Evolutionary conservation across 225 moss, liverwort and hornwort species (phyloP).

Genomic region (Rhytidiadelphus loreus): DNA sequence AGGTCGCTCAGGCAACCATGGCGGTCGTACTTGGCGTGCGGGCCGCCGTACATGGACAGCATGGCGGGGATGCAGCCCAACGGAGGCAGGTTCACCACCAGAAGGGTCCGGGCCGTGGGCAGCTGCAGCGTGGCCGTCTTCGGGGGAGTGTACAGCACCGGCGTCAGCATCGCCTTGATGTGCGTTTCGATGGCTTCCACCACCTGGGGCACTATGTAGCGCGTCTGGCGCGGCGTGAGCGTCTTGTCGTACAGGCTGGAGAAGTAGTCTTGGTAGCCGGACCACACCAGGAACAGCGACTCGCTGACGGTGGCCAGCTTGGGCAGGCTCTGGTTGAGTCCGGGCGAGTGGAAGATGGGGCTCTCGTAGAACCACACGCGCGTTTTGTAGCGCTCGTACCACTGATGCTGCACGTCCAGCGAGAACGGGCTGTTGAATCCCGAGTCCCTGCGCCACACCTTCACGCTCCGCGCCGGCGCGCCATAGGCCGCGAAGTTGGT

Average conservation of each 20-base stretch:
- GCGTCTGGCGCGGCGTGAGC: neutral
- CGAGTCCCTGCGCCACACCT: neutral
- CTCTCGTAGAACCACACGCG: conserved; percentile 16
- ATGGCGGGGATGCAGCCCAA: conserved; percentile 34
- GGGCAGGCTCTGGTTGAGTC: neutral
- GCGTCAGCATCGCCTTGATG: neutral
- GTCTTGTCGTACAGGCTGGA: conserved; percentile 1
- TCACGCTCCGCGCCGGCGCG: neutral
- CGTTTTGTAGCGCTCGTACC: conserved; percentile 22
- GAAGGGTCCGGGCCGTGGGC: neutral
- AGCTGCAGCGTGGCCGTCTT: neutral
- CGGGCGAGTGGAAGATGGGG: neutral
- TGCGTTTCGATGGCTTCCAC: conserved; percentile 3
- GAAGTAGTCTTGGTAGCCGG: conserved; percentile 22
- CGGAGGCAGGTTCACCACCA: conserved; percentile 1
- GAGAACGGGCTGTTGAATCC: conserved; percentile 20
- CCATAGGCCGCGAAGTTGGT: conserved; percentile 35
- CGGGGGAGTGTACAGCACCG: neutral
- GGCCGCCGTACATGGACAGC: conserved; percentile 13
- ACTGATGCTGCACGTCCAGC: conserved; percentile 28
- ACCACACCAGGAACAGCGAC: conserved; percentile 1
- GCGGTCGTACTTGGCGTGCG: conserved; percentile 1
- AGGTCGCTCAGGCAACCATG: conserved; percentile 17
- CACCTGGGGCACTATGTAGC: neutral
- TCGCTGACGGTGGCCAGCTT: neutral